Conservation (phyloP, 2,329 filamentous ascomycete genomes). For the Fusarium anthophilum region DNA sequence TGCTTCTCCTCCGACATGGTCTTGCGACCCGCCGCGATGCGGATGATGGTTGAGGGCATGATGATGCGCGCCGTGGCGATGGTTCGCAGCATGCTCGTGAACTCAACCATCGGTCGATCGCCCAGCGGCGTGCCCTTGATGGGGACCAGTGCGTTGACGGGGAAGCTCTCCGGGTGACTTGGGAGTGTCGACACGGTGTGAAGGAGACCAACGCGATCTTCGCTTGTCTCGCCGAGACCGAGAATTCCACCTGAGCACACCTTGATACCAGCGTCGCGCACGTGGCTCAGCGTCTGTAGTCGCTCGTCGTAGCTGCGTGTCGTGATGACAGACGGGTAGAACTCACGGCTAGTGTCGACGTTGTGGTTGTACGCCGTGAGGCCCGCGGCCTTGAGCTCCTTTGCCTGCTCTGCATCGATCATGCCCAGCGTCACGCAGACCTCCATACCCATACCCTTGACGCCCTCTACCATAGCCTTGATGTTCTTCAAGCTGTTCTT, state of each 20-base stretch:
- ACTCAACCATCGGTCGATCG: conserved; percentile 75
- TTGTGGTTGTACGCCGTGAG: conserved; percentile 96
- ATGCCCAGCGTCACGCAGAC: conserved; percentile 93
- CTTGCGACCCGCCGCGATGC: conserved; percentile 85
- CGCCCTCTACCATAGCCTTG: conserved; percentile 84
- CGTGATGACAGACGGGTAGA: conserved; percentile 87
- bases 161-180: conserved; percentile 87
- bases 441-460: conserved; percentile 86
- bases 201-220: conserved; percentile 84
- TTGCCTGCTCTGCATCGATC: conserved; percentile 84
- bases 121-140: conserved; percentile 90
- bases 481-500: conserved; percentile 86
- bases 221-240: conserved; percentile 80
- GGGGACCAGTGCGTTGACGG: conserved; percentile 89
- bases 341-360: conserved; percentile 88
- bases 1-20: conserved; percentile 90
- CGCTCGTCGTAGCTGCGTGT: conserved; percentile 90
- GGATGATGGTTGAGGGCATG: conserved; percentile 86
- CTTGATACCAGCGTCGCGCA: conserved; percentile 86
- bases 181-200: conserved; percentile 85
- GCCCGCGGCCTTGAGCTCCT: conserved; percentile 83
- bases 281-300: conserved; percentile 79
- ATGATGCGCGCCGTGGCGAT: conserved; percentile 85
- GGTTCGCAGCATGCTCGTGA: conserved; percentile 81
- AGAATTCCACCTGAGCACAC: conserved; percentile 92